Base-by-base conservation (phyloP, 2,329 filamentous ascomycete species). In the Hirsutella thompsonii region DNA sequence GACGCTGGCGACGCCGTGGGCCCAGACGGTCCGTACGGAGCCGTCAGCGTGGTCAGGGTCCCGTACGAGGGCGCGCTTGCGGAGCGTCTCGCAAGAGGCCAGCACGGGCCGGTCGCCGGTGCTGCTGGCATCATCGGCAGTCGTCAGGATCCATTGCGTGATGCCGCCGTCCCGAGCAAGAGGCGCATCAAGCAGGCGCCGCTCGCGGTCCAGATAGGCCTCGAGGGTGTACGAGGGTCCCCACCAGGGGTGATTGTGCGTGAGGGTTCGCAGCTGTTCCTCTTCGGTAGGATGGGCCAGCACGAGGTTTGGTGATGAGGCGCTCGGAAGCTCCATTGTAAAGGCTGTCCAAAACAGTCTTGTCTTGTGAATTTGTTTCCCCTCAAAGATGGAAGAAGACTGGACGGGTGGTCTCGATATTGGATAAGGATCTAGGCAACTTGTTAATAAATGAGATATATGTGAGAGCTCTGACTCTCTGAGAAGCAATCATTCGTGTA, bases 1-100 rank as follows among this genome's bases (percentile, higher is more conserved):
- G n/a, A 93, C 87, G 45, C 81, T 85, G 13, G 79, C 84, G 42
- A 93, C 73, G 5, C 83, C 87, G 60, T 94, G 81, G 14, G 76
- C 75, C 9, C 77, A 63, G 2, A 71, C 74, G 36, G 85, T 76
- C 5, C 54, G 51, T 28, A 60, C 52, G 30, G 49, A 47, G 36
- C 60, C 60, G 5, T 59, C 53, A 0, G 54, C 52, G 16, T n/a
- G n/a, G n/a, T n/a, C n/a, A n/a, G 47, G 48, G 26, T 10, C 19
- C 14, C 65, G 60, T 29, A 72, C 60, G 3, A 80, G 52, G 5
- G 74, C 72, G 23, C 64, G 66, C 58, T 83, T 83, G 44, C 69
- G 69, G 40, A 81, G 64, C 9, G 73, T 72, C 58, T 84, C 80
- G 55, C 78, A 82, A 21, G 72, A 74, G 3, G 76, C 75, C 19